Percentiles rank a stretch among this genome's conserved stretches.
phyloP scores from a whole-genome alignment of 1,284 basidiomycete species.

The Ustilago esculenta region DNA sequence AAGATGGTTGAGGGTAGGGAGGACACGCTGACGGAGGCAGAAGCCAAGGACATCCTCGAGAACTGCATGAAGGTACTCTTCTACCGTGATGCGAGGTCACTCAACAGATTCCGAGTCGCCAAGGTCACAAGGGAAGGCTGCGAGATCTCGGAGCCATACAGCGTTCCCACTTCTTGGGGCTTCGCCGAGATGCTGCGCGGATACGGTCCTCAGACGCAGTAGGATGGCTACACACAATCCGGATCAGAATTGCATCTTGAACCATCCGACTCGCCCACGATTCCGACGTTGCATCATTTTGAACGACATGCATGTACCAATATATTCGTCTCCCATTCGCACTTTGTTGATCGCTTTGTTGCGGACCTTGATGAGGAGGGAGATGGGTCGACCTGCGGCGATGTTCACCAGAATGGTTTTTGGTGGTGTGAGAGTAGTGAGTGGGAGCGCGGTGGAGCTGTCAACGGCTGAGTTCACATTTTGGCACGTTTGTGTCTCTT shows the following conservation, averaged over 20 bases:
- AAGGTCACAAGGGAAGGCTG: slow-evolving; percentile 83
- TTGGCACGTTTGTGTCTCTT: no score
- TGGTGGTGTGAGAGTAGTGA: no score
- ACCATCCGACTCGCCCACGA: no score
- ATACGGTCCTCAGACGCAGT: slow-evolving; percentile 67
- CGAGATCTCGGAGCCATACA: slow-evolving; percentile 81
- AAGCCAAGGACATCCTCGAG: slow-evolving; percentile 82
- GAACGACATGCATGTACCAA: slow-evolving; percentile 4
- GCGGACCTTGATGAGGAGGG: no score
- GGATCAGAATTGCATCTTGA: no score
- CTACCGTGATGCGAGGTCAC: slow-evolving; percentile 93
- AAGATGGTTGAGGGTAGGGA: slow-evolving; percentile 87
- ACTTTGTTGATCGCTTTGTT: no score
- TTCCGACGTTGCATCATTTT: not conserved
- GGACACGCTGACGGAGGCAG: slow-evolving; percentile 78
- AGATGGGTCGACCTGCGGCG: no score
- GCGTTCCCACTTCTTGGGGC: slow-evolving; percentile 82
- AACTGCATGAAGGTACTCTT: slow-evolving; percentile 93
- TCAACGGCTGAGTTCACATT: no score
- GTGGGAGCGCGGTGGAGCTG: no score
- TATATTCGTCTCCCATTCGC: not conserved
- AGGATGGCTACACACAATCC: not conserved
- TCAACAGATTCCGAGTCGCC: slow-evolving; percentile 99
- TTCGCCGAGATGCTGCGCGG: slow-evolving; percentile 93
- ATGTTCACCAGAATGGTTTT: no score